Percentiles rank a stretch among this genome's conserved stretches.
Conservation (phyloP, 495 filamentous ascomycete genomes). For the Pseudevernia furfuracea region DNA sequence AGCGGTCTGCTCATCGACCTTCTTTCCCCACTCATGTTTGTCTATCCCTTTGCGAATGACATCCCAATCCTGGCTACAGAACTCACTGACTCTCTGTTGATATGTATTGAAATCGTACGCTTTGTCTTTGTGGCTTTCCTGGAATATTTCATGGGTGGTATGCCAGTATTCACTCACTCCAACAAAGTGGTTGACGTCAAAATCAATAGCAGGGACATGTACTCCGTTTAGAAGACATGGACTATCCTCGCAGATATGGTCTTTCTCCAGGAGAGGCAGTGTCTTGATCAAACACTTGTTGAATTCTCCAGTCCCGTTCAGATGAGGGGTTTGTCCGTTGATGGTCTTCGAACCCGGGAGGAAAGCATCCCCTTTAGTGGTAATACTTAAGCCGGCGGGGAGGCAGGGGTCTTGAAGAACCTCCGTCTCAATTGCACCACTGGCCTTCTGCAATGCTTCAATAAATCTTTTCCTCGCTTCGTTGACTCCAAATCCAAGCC, state of each 20-base stretch:
- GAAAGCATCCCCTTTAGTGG: slow-evolving; percentile 37
- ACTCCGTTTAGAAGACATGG: slow-evolving; percentile 85
- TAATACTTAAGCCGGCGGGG: slow-evolving; percentile 65
- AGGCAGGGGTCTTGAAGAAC: slow-evolving; percentile 91
- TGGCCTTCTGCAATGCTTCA: slow-evolving; percentile 54
- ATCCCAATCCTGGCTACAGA: slow-evolving; percentile 78
- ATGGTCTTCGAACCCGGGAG: slow-evolving; percentile 38
- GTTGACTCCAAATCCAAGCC: slow-evolving; percentile 93
- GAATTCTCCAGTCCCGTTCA: slow-evolving; percentile 80
- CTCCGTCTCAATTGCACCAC: slow-evolving; percentile 40
- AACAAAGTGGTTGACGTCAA: slow-evolving; percentile 95
- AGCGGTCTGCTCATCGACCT: slow-evolving; percentile 64
- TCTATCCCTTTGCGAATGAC: slow-evolving; percentile 58
- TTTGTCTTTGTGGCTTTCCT: slow-evolving; percentile 68
- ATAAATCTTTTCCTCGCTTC: slow-evolving; percentile 81
- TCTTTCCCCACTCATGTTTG: slow-evolving; percentile 63
- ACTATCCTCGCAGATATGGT: slow-evolving; percentile 70
- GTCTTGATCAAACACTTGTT: slow-evolving; percentile 76
- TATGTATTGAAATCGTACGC: slow-evolving; percentile 90
- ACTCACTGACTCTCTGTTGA: slow-evolving; percentile 73
- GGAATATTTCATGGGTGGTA: slow-evolving; percentile 91
- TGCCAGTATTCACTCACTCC: slow-evolving; percentile 99
- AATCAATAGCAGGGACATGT: slow-evolving; percentile 93
- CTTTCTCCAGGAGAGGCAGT: slow-evolving; percentile 82
- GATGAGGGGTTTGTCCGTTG: slow-evolving; percentile 47